Evolutionary conservation across 768 basidiomycete genomes (phyloP), one percentile per base, ranked within the genome.

Genomic region (Rhizopogon salebrosus): DNA sequence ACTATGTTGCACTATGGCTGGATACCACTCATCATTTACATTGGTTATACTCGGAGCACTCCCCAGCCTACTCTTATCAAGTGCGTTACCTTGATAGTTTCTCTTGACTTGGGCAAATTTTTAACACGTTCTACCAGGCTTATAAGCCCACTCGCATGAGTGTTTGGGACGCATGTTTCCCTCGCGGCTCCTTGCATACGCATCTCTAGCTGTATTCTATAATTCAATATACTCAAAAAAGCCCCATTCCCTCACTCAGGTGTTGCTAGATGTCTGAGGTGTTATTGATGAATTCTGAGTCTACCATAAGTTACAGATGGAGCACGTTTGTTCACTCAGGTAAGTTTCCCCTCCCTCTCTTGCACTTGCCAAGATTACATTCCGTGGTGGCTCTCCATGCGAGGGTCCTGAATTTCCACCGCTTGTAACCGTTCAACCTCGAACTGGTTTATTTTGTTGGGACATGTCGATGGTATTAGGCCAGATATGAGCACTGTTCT

Each of bases 41-140:
- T 97, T 64, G 95, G 95, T 34, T 97, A 90, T 75, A 90, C 88
- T 49, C 77, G 88, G 60, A 94, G 92, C 65, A 92, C 89, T 65
- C 95, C 95, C 27, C 92, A 94, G 61, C 95, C 95, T 18, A 93
- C 92, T 36, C 75, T 98, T 64, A 95, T 95, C 72, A 95, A 97
- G 94, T 95, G 51, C 62, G 91, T 81, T n/a, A 5, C 16, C n/a
- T 37, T 31, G 3, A 8, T 22, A 8, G 14, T 5, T 46, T 22
- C 4, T 4, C 57, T 56, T 55, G 58, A 16, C 48, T 41, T 41
- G 8, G 34, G 14, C 20, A 46, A 34, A 16, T 24, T 37, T n/a
- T 36, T 45, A 20, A 46, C 49, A 36, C 16, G 27, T 27, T 49
- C 4, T 8, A 49, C 24, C 63, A 97, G 94, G 74, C 80, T 97